phyloP scores from a whole-genome alignment of 148 eudicot species.

The Beta vulgaris region DNA sequence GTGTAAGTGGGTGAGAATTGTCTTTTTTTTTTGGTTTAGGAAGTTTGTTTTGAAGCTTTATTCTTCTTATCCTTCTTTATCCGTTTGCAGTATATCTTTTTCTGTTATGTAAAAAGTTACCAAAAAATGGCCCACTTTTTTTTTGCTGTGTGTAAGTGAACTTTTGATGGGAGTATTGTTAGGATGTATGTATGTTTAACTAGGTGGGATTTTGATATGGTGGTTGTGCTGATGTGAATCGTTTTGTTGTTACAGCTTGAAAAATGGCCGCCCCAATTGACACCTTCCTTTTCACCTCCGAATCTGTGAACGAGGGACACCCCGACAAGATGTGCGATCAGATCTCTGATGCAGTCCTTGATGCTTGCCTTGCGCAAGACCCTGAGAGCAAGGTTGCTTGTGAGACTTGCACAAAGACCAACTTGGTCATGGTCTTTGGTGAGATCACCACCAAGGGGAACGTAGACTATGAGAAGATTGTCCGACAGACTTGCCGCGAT shows the following conservation, averaged over 20 bases:
- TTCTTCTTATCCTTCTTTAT: neutral
- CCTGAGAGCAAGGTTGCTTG: slow-evolving; percentile 54
- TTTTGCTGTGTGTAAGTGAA: no score
- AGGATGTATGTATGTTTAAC: neutral
- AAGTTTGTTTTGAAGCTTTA: neutral
- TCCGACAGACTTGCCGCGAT: slow-evolving; percentile 34
- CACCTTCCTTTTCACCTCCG: slow-evolving; percentile 49
- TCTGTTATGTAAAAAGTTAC: no score
- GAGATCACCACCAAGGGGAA: slow-evolving; percentile 40
- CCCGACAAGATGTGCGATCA: slow-evolving; percentile 56
- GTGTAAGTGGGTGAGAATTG: neutral
- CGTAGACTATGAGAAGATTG: slow-evolving; percentile 39
- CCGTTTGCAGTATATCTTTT: neutral
- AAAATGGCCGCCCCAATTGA: slow-evolving; percentile 34
- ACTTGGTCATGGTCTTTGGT: slow-evolving; percentile 42
- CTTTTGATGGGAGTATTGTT: no score
- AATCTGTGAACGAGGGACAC: slow-evolving; percentile 55
- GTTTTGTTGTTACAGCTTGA: slow-evolving; percentile 25
- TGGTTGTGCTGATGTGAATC: neutral
- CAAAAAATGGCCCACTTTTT: no score
- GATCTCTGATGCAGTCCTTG: slow-evolving; percentile 51
- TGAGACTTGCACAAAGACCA: slow-evolving; percentile 47
- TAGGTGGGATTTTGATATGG: neutral
- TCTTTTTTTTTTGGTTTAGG: neutral
- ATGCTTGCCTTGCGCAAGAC: slow-evolving; percentile 48